These are phyloP conservation scores for Hygrocybe punicea DNA, from an alignment of 768 basidiomycete genomes.

Conservation along the genomic window DNA sequence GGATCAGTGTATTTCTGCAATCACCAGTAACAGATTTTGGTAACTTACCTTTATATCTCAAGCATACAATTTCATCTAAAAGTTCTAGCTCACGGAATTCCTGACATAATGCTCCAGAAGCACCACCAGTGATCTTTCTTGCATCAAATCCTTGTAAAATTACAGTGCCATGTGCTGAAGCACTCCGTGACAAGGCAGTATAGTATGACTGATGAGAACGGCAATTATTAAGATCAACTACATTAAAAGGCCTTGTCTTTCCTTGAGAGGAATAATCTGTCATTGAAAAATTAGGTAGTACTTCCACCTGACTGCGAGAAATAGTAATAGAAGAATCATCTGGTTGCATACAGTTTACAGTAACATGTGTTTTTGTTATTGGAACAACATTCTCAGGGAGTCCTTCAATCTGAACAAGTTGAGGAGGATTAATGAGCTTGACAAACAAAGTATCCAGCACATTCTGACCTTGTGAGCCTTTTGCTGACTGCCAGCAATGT, in stretches of 20 bases:
- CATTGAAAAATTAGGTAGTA: constrained; percentile 28
- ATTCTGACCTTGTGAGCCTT: constrained; percentile 11
- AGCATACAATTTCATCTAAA: constrained; percentile 20
- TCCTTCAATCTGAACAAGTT: not conserved
- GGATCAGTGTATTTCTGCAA: not conserved
- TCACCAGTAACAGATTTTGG: not conserved
- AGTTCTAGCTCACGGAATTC: constrained; percentile 22
- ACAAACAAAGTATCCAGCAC: constrained; percentile 20
- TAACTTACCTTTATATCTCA: constrained; percentile 11
- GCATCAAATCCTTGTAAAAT: constrained; percentile 26
- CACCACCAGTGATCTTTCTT: constrained; percentile 15
- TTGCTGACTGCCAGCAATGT: constrained; percentile 20
- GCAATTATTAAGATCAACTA: constrained; percentile 23
- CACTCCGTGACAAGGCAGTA: constrained; percentile 17
- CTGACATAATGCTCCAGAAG: constrained; percentile 14
- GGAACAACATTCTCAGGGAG: constrained; percentile 22
- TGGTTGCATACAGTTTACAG: constrained; percentile 13
- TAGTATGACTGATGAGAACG: constrained; percentile 13
- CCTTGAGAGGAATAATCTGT: constrained; percentile 27
- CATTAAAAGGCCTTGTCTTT: constrained; percentile 23
- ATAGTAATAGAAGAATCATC: constrained; percentile 17
- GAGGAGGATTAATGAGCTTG: constrained; percentile 13
- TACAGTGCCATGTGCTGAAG: constrained; percentile 19
- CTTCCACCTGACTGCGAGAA: constrained; percentile 22
- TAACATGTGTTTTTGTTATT: constrained; percentile 7